Percentiles rank a stretch among this genome's conserved stretches.
Evolutionary conservation across 129 eudicot genomes (phyloP).

Genomic region (Pittosporum tobira): DNA sequence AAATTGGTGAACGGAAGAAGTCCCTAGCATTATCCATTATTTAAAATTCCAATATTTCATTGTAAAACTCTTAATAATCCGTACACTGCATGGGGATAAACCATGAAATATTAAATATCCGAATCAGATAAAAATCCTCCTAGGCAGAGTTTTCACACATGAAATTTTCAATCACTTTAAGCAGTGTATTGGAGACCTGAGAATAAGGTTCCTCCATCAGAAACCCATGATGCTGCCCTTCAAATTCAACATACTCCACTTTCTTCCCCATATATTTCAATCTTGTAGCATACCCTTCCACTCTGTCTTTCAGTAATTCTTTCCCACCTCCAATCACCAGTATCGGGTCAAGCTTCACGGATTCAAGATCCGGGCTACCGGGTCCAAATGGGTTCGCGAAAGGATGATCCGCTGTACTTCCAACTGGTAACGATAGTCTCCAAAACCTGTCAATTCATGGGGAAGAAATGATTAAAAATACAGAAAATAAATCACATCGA

Average conservation of each 20-base stretch:
- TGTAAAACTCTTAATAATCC: too few relatives aligned
- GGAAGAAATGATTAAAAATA: background rate
- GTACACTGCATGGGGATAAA: too few relatives aligned
- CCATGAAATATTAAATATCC: too few relatives aligned
- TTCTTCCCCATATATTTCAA: conserved; percentile 45
- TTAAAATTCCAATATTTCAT: too few relatives aligned
- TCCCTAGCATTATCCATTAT: too few relatives aligned
- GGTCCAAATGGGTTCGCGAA: conserved; percentile 81
- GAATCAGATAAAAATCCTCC: background rate
- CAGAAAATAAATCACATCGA: too few relatives aligned
- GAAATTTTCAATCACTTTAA: conserved; percentile 36
- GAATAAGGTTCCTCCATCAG: conserved; percentile 58
- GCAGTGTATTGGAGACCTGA: conserved; percentile 22
- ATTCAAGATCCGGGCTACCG: conserved; percentile 43
- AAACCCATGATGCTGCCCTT: conserved; percentile 70
- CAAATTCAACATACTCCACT: conserved; percentile 35
- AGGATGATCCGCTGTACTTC: conserved; percentile 52
- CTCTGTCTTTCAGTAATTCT: conserved; percentile 71
- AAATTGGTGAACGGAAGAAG: too few relatives aligned
- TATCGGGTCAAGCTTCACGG: conserved; percentile 53
- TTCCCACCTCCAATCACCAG: conserved; percentile 49
- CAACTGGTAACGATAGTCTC: conserved; percentile 69
- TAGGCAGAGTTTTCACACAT: conserved; percentile 26
- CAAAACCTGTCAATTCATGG: conserved; percentile 44
- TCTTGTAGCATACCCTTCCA: conserved; percentile 38